Base-by-base conservation (phyloP, 192 early-diverging fungal genomes). In the Backusella parvicylindrica region DNA sequence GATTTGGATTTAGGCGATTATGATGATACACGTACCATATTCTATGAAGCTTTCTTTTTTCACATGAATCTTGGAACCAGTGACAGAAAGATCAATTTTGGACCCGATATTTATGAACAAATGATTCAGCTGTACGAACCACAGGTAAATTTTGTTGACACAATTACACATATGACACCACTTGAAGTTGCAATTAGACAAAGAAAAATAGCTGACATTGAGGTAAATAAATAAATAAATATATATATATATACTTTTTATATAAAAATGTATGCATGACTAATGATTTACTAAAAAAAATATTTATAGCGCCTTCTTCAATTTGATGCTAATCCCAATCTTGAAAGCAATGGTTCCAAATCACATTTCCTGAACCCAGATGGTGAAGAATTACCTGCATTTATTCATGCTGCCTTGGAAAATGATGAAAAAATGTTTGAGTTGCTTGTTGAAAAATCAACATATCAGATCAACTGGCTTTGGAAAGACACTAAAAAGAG, bases 121-220 rank as follows among this genome's bases (percentile, higher is more conserved):
- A 73, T 73, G 60, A 12, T 73, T 21, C 70, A 75, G 37, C 11
- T 21, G 12, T 53, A n/a, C 11, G 68, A 41, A 0, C 80, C 83
- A 15, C 68, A 85, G 37, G 72, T 87, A n/a, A 82, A 82, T 26
- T n/a, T 31, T 6, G 18, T 79, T 5, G 84, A 88, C 47, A 30
- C 47, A 15, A 53, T 63, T 12, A 82, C 79, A 3, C 78, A 82
- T 0, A 80, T 67, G 43, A 84, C 84, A 6, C 74, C 80, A 28
- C 41, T 88, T 12, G 87, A 87, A 73, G 64, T 79, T 66, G 85
- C 85, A 0, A 85, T 88, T 43, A 38, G 66, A 9, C 21, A 77
- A 21, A 53, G 26, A 16, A 75, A 88, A 49, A 28, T 53, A 0
- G 40, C 38, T 2, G 23, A 82, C 33, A 56, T 88, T 18, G 68